phyloP scores from a whole-genome alignment of 2,329 filamentous ascomycete genomes.

The Colletotrichum tanaceti region DNA sequence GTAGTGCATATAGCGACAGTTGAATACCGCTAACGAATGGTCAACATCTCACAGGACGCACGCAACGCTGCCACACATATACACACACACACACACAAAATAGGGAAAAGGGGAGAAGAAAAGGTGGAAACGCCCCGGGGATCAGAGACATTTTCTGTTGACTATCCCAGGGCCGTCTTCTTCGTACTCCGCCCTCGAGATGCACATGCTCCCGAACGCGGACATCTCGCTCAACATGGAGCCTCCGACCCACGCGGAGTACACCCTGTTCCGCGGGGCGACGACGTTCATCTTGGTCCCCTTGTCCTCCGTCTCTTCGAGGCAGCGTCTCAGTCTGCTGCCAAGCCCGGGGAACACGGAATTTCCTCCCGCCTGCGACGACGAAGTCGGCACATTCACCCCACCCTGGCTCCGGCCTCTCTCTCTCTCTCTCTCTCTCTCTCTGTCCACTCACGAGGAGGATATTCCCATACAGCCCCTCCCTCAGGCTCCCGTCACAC shows the following conservation, averaged over 20 bases:
- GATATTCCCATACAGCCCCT: not conserved
- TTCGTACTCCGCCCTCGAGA: conserved; percentile 18
- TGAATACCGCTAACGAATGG: too few species aligned
- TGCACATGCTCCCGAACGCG: conserved; percentile 12
- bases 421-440: too few species aligned
- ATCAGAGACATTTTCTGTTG: conserved; percentile 13
- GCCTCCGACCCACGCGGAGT: conserved; percentile 16
- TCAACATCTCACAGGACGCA: too few species aligned
- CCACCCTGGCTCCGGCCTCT: too few species aligned
- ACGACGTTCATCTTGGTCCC: not conserved
- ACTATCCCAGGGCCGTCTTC: conserved; percentile 11
- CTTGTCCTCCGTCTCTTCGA: not conserved
- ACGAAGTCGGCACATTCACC: not conserved
- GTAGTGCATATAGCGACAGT: too few species aligned
- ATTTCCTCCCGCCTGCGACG: conserved; percentile 15
- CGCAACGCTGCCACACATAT: not conserved
- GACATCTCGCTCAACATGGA: conserved; percentile 21
- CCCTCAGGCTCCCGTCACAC: not conserved
- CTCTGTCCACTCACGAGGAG: conserved; percentile 8
- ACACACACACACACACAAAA: too few species aligned
- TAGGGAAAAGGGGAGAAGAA: too few species aligned
- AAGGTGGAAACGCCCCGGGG: not conserved
- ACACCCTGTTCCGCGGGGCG: conserved; percentile 2
- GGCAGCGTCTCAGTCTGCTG: not conserved
- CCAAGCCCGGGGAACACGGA: conserved; percentile 6